phyloP scores from a whole-genome alignment of 176 grass and related monocot genomes.

The Eremochloa ophiuroides region DNA sequence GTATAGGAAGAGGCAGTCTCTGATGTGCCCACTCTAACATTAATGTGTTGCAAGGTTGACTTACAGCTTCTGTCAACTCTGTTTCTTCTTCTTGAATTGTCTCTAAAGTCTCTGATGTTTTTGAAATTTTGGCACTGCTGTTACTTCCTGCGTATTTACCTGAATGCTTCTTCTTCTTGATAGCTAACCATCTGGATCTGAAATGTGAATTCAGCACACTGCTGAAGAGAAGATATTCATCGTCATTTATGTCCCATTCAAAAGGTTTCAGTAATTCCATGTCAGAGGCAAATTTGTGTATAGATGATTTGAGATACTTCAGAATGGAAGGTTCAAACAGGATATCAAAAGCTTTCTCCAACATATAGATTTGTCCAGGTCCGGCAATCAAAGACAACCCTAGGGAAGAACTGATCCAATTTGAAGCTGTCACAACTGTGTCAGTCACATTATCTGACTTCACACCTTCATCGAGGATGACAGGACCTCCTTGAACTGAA shows the following conservation, averaged over 20 bases:
- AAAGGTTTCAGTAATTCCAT: conserved; percentile 38
- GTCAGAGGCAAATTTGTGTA: conserved; percentile 43
- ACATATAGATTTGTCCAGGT: conserved; percentile 51
- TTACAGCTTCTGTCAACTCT: conserved; percentile 43
- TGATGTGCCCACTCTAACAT: conserved; percentile 69
- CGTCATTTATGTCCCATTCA: conserved; percentile 65
- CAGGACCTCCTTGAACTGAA: conserved; percentile 3
- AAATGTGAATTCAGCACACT: conserved; percentile 71
- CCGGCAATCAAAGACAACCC: conserved; percentile 61
- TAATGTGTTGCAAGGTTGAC: conserved; percentile 42
- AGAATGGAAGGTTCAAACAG: conserved; percentile 60
- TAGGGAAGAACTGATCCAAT: conserved; percentile 69
- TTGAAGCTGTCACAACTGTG: conserved; percentile 37
- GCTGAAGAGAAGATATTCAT: conserved; percentile 72
- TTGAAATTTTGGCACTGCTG: conserved; percentile 7
- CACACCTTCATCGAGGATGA: not conserved
- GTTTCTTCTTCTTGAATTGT: conserved; percentile 85
- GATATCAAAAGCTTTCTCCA: conserved; percentile 65
- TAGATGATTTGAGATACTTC: conserved; percentile 68
- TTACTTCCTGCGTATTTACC: conserved; percentile 39
- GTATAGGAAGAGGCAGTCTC: conserved; percentile 72
- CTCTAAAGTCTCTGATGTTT: conserved; percentile 47
- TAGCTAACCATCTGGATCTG: conserved; percentile 72
- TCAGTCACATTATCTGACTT: conserved; percentile 17
- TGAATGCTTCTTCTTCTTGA: conserved; percentile 68